These are phyloP conservation scores for Lachnellula occidentalis DNA, from an alignment of 2,329 filamentous ascomycete species.

Conservation along the genomic window DNA sequence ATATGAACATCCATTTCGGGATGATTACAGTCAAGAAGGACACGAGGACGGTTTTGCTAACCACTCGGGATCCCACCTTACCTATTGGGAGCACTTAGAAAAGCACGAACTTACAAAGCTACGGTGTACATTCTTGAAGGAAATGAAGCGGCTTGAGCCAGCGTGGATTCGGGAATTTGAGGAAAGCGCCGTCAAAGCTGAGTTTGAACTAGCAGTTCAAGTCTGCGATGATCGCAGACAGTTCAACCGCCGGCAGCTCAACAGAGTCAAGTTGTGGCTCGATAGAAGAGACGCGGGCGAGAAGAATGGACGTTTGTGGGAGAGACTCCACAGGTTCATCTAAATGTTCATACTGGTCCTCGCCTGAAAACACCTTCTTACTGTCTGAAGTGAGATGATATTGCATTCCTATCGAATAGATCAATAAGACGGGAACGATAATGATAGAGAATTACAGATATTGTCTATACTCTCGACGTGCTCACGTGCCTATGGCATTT, in stretches of 20 bases:
- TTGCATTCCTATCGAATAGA: no score
- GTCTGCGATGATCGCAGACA: constrained; percentile 6
- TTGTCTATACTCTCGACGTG: no score
- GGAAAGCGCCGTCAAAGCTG: constrained; percentile 26
- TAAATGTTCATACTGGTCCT: no score
- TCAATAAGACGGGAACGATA: no score
- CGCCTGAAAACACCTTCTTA: no score
- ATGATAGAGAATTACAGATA: no score
- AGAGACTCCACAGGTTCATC: no score
- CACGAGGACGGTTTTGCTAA: no score
- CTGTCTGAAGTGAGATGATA: no score
- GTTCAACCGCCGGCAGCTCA: background rate
- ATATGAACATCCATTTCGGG: constrained; percentile 27
- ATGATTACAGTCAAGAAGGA: constrained; percentile 3
- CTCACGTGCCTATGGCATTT: no score
- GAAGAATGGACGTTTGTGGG: no score
- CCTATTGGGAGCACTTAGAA: constrained; percentile 38
- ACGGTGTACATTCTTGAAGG: constrained; percentile 31
- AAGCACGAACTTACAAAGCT: constrained; percentile 38
- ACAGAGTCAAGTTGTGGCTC: background rate
- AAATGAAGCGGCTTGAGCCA: constrained; percentile 31
- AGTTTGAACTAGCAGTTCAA: constrained; percentile 28
- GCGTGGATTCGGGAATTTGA: constrained; percentile 29
- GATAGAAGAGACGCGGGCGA: background rate
- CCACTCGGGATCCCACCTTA: constrained; percentile 34